Evolutionary conservation across 2,329 filamentous ascomycete genomes (phyloP), one percentile per base, ranked within the genome.

Genomic region (Clonostachys byssicola): DNA sequence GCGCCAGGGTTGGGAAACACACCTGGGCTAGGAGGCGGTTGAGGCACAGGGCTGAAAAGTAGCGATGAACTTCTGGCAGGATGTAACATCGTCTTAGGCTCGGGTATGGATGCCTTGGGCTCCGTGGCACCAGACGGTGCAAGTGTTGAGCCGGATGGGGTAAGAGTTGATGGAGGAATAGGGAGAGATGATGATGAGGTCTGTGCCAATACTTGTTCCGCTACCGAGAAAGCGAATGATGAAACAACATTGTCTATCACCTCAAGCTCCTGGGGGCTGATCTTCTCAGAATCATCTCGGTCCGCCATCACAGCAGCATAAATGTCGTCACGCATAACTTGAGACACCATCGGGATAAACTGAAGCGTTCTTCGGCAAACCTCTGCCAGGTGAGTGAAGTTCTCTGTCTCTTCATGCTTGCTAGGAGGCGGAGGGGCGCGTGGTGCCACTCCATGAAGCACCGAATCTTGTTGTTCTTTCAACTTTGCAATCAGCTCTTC

Each of bases 291-390:
- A 12, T 52, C 43, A 13, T 55, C 52, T 8, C 72, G 56, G 56
- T 67, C 59, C 62, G 71, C 57, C 17, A 39, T n/a, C 14, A 39
- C 7, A 39, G 14, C 36, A 56, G 64, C 53, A 42, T 82, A 68
- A 3, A 97, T 72, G 59, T 97, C 94, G 47, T 82, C 78, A 45
- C 91, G 81, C 70, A 97, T 83, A 18, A 91, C 82, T 46, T 88
- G 82, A 4, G 89, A 88, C 36, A 89, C 85, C 38, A 86, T 81
- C 2, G 89, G 86, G 36, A 97, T 86, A 56, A 96, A 97, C 51
- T 89, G 85, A 10, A 94, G 77, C 2, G 90, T 85, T 49, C 92
- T 80, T 51, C 84, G 83, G 61, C 91, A 95, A 30, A 96, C 82
- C 59, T 97, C 91, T 2, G 89, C 87, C n/a, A 96, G 77, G 51